Base-by-base conservation (phyloP, 1,139 yeast genomes). In the Lodderomyces theae region DNA sequence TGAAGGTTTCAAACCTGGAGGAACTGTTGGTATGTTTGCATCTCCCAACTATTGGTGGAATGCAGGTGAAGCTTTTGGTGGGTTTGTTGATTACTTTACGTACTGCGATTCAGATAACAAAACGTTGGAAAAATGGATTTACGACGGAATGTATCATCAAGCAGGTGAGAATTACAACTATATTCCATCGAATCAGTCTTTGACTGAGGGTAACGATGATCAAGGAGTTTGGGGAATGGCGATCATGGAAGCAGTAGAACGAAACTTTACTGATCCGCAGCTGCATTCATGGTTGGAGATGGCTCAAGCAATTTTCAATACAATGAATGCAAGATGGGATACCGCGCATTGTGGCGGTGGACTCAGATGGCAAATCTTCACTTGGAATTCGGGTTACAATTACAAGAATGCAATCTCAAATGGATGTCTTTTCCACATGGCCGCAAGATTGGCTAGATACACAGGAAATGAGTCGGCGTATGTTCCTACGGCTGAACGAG, bases 281-380 rank as follows among this genome's bases (percentile, higher is more conserved):
- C 58, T 65, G 35, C 82, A 82, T 41, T 66, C 79, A 43, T 86
- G 95, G 94, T 67, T 82, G 26, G 71, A 78, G 25, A 66, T 85
- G 51, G 79, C 89, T 1, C 87, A 83, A 60, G 90, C 88, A 8
- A 82, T 83, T 26, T 86, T 80, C 62, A 81, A 84, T 57, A 78
- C 88, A 33, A 82, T 86, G 85, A 77, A 80, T 42, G 67, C 73
- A 11, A 72, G 95, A 50, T 86, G 95, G 95, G 94, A 86, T 53
- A 54, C 61, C 8, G 58, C 51, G 2, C 60, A 67, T 46, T 86
- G 95, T 61, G 69, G 66, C 35, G 95, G 95, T 32, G 95, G 95
- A 0, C 65, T 86, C 44, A 73, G 95, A 62, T 86, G 95, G 95
- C 95, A 86, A 67, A 86, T 85, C 51, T 82, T 80, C 66, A 72